A percentile compares a stretch with the other conserved stretches of the same genome.
These are phyloP conservation scores for Annona squamosa DNA, from an alignment of 164 flowering plant species.

Conservation along the genomic window DNA sequence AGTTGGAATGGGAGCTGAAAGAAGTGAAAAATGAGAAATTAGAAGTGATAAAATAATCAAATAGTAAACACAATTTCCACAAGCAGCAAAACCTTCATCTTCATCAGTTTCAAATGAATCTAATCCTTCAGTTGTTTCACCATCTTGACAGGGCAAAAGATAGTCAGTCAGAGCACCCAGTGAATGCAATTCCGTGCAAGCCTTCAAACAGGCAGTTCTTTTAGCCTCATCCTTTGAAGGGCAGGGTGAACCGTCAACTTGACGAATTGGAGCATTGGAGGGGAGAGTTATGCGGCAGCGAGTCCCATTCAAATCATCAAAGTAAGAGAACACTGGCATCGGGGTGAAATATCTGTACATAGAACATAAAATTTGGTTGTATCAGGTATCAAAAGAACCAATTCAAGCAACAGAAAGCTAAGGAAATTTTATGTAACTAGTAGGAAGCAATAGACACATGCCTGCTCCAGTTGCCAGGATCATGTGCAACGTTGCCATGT, in stretches of 20 bases:
- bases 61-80: too few species aligned
- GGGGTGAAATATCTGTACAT: constrained; percentile 64
- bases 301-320: constrained; percentile 60
- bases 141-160: constrained; percentile 60
- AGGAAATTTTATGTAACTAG: background rate
- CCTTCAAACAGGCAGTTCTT: constrained; percentile 73
- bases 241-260: constrained; percentile 52
- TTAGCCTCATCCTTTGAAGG: constrained; percentile 70
- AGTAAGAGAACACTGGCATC: constrained; percentile 54
- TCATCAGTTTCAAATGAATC: constrained; percentile 31
- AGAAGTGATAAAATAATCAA: background rate
- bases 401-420: background rate
- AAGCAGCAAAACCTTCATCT: constrained; percentile 34
- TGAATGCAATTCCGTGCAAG: constrained; percentile 69
- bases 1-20: constrained; percentile 4
- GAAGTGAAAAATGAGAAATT: constrained; percentile 1
- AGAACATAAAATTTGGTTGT: constrained; percentile 1
- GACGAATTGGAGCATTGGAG: constrained; percentile 70
- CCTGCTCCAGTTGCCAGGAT: background rate
- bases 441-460: background rate
- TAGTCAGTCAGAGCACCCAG: constrained; percentile 65
- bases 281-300: constrained; percentile 67
- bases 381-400: background rate
- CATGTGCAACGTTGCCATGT: too few species aligned
- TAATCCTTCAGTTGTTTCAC: constrained; percentile 23